Evolutionary conservation across 192 early-diverging fungal species (phyloP), one percentile per base, ranked within the genome.

Genomic region (Entophlyctis helioformis): DNA sequence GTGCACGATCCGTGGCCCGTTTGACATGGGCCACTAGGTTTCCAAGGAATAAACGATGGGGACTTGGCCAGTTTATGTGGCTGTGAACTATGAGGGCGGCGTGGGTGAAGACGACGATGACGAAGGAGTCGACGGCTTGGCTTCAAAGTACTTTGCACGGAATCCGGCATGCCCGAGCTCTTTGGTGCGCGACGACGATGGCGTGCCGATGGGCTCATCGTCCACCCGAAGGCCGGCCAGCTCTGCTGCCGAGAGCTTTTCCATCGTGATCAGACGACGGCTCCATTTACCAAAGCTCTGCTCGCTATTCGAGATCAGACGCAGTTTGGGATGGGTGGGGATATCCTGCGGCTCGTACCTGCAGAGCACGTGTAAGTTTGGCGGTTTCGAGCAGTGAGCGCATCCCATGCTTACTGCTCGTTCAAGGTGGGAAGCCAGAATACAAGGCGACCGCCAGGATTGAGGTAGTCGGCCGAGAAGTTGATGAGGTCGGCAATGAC

Each of bases 381-480:
- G 32, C 18, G n/a, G 63, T 18, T 39, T 4, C 19, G 2, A 20
- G 35, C 24, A 21, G 15, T 0, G 36, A 32, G 15, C 32, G 39
- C 18, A 1, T 15, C 24, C 28, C 44, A 11, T 19, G 43, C 56
- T 33, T 64, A 86, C 55, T 89, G 86, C 24, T 88, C 87, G 2
- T 81, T 80, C 2, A 96, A 67, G 0, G 89, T 96, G 1, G 95
- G 95, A 19, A 98, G 65, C 95, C 95, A 98, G 61, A 90, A 96
- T 1, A 95, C 89, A 3, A 98, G 67, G 11, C 95, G 76, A 15
- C 67, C 95, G 21, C 84, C 81, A 1, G 82, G 62, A 2, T 72
- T 73, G 23, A 98, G 69, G 53, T 80, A 67, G 42, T 69, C 63
- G 1, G 84, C 89, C 0, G 89, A 82, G 59, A 98, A 90, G 31